phyloP scores from a whole-genome alignment of 2,329 filamentous ascomycete genomes.

The Talaromyces piceae region DNA sequence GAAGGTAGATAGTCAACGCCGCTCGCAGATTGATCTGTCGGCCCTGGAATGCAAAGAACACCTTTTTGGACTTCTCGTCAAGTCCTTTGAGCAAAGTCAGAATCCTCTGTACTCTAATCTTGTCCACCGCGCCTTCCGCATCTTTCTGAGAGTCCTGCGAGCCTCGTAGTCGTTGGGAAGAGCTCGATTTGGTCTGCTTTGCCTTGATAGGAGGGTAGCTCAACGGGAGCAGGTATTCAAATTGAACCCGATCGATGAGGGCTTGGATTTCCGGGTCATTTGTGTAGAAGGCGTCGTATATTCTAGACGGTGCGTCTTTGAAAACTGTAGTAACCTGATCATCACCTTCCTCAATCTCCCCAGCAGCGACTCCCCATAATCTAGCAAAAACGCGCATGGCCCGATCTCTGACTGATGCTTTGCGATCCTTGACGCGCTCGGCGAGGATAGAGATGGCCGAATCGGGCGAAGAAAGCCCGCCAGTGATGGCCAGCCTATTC shows the following conservation, averaged over 20 bases:
- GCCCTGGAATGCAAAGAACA: slow-evolving; percentile 79
- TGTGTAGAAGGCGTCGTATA: slow-evolving; percentile 82
- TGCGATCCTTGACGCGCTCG: slow-evolving; percentile 82
- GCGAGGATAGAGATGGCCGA: slow-evolving; percentile 76
- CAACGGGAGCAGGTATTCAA: slow-evolving; percentile 84
- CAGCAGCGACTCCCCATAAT: slow-evolving; percentile 88
- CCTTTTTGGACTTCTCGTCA: slow-evolving; percentile 69
- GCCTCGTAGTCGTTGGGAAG: slow-evolving; percentile 49
- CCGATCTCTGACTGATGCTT: slow-evolving; percentile 70
- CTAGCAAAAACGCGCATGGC: slow-evolving; percentile 78
- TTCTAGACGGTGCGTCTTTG: slow-evolving; percentile 71
- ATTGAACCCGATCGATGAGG: slow-evolving; percentile 74
- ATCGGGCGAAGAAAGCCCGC: slow-evolving; percentile 65
- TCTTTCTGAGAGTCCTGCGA: slow-evolving; percentile 30
- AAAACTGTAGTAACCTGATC: slow-evolving; percentile 69
- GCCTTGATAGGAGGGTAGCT: slow-evolving; percentile 67
- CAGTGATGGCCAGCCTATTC: slow-evolving; percentile 68
- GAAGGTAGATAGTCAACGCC: slow-evolving; percentile 67
- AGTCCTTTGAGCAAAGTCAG: slow-evolving; percentile 73
- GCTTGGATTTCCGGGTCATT: slow-evolving; percentile 83
- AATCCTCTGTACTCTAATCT: slow-evolving; percentile 74
- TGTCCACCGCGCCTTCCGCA: slow-evolving; percentile 40
- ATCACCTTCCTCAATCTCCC: slow-evolving; percentile 76
- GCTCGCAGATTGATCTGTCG: slow-evolving; percentile 68
- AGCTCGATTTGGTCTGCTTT: slow-evolving; percentile 39